A percentile compares a stretch with the other conserved stretches of the same genome.
Evolutionary conservation across 805 yeast genomes (phyloP).

Genomic region (Schizosaccharomyces octosporus): DNA sequence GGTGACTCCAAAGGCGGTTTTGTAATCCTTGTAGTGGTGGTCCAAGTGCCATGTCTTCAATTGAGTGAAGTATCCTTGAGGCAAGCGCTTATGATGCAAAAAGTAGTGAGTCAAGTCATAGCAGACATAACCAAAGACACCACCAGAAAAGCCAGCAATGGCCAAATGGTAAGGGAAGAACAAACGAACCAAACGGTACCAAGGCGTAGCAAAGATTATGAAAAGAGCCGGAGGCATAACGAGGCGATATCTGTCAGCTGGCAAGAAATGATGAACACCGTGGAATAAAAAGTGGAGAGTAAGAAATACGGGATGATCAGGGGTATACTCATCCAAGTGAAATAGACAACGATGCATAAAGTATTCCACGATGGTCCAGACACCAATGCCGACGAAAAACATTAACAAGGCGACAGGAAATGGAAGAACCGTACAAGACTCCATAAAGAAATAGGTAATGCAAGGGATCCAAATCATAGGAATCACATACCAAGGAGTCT

Average conservation of each 20-base stretch:
- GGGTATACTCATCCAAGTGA: constrained; percentile 73
- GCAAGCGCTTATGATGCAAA: constrained; percentile 70
- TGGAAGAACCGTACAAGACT: constrained; percentile 7
- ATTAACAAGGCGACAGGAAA: constrained; percentile 25
- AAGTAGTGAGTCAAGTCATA: constrained; percentile 90
- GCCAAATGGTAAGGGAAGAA: constrained; percentile 65
- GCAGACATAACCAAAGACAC: constrained; percentile 72
- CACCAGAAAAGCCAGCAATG: constrained; percentile 86
- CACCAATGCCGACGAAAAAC: constrained; percentile 59
- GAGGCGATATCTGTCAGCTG: constrained; percentile 81
- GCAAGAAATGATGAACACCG: constrained; percentile 90
- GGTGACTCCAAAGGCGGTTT: constrained; percentile 91
- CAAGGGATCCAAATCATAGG: constrained; percentile 75
- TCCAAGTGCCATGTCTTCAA: constrained; percentile 81
- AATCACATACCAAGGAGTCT: constrained; percentile 86
- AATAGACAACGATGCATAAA: constrained; percentile 69
- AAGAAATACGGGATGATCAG: constrained; percentile 50
- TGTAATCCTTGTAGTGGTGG: constrained; percentile 93
- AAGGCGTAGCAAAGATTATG: constrained; percentile 45
- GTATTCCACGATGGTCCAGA: constrained; percentile 88
- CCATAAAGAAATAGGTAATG: constrained; percentile 28
- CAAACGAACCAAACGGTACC: constrained; percentile 52
- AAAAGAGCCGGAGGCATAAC: constrained; percentile 93
- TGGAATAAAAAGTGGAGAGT: constrained; percentile 75
- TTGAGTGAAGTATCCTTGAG: constrained; percentile 38